Evolutionary conservation across 371 early-diverging fungal genomes (phyloP).

Genomic region (Mucor mucedo): DNA sequence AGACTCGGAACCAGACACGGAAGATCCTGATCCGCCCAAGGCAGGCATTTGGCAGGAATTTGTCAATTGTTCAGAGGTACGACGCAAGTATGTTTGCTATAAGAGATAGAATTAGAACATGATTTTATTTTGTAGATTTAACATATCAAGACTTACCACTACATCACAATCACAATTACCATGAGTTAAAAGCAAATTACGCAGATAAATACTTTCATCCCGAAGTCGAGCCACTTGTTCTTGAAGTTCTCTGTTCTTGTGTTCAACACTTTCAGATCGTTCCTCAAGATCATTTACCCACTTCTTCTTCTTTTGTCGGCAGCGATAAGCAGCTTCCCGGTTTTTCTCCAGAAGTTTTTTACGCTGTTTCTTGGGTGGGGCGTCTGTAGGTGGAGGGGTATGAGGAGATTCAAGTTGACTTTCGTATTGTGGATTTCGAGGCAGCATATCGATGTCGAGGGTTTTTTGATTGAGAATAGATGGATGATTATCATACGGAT

Average conservation of each 20-base stretch:
- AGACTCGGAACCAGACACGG: conserved; percentile 11
- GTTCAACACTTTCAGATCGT: conserved; percentile 55
- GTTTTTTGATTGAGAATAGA: not conserved
- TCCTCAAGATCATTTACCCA: conserved; percentile 74
- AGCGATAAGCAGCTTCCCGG: conserved; percentile 77
- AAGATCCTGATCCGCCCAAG: conserved; percentile 3
- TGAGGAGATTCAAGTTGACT: not conserved
- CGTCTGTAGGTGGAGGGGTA: not conserved
- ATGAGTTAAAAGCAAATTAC: conserved; percentile 70
- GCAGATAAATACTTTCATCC: conserved; percentile 71
- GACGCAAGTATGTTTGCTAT: conserved; percentile 31
- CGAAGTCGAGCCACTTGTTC: conserved; percentile 61
- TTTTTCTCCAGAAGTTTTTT: conserved; percentile 74
- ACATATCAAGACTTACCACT: conserved; percentile 20
- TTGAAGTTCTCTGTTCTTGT: conserved; percentile 67
- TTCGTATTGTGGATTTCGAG: conserved; percentile 6
- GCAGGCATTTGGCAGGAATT: conserved; percentile 3
- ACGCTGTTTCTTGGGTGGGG: conserved; percentile 15
- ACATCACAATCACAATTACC: conserved; percentile 59
- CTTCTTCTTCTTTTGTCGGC: conserved; percentile 80
- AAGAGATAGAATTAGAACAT: not conserved
- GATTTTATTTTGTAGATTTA: not conserved
- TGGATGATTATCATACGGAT: conserved; percentile 8
- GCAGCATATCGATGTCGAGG: not conserved
- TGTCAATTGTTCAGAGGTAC: conserved; percentile 22